Base-by-base conservation (phyloP, 345 rosid genomes). In the Mallotus nudiflorus region DNA sequence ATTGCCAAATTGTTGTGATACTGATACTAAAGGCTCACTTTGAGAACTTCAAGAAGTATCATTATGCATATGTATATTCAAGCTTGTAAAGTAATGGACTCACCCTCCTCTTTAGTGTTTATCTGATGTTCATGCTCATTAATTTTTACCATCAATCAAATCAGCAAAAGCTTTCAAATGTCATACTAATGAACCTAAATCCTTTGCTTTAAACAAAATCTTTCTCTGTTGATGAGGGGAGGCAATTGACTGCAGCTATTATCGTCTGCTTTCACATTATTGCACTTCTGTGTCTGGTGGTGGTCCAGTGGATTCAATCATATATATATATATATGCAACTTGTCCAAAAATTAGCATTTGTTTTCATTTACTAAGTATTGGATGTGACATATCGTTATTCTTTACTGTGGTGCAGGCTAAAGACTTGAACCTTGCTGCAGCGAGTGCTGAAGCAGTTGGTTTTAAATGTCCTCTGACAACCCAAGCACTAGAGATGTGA, bases 381-480 rank as follows among this genome's bases (percentile, higher is more conserved):
- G 40, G 29, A n/a, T 59, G 40, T 48, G 40, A 65, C 67, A n/a
- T 45, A 13, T 28, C 64, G 13, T 51, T 72, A 1, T 8, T 65
- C 12, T 64, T 42, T 20, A 46, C 39, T 59, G 52, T 56, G 61
- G 68, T 85, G 75, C 88, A 94, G 98, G 93, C 90, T 37, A 94
- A 94, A 79, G 98, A 91, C 82, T 70, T 91, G 70, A 76, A 78
- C 82, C 89, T 91, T 6, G 95, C 93, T 33, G 85, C 81, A 68
- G 84, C 75, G 39, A 86, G 96, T 24, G 93, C 95, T 3, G 76
- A 88, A 75, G 89, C 83, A 68, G 82, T 78, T 64, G 88, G 77
- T 67, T 76, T 81, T 40, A 81, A 71, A 70, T 81, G 80, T 70
- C 85, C 91, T 62, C 25, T 89, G 71, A 83, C 87, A 74, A 77